phyloP scores from a whole-genome alignment of 73 alveolate species.

The Paramecium tetraurelia region DNA sequence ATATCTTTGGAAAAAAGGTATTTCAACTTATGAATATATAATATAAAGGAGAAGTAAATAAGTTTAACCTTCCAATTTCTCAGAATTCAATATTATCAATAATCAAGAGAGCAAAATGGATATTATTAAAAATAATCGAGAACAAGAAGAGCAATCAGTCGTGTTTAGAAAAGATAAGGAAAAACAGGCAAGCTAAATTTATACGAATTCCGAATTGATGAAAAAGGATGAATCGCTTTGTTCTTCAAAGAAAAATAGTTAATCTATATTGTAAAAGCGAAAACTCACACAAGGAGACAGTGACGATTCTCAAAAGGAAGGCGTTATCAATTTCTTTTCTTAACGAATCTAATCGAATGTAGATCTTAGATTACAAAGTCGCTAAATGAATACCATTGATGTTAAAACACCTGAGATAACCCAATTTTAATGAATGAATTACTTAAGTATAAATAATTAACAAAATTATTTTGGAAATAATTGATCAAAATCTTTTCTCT shows the following conservation, averaged over 20 bases:
- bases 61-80: not conserved
- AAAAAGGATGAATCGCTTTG: not conserved
- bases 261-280: not conserved
- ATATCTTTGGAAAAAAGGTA: not conserved
- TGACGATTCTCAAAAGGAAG: not conserved
- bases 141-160: not conserved
- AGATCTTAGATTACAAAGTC: not conserved
- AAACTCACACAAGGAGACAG: not conserved
- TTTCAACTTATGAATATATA: not conserved
- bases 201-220: not conserved
- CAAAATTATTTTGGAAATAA: not conserved
- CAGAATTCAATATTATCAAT: not conserved
- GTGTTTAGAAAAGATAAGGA: not conserved
- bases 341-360: not conserved
- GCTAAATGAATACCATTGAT: not conserved
- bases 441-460: not conserved
- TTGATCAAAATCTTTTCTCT: slow-evolving; percentile 44
- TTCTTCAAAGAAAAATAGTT: not conserved
- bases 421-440: not conserved
- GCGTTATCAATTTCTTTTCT: not conserved
- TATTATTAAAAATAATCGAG: not conserved
- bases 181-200: not conserved
- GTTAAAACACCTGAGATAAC: not conserved
- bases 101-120: not conserved
- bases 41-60: not conserved